These are phyloP conservation scores for Stachybotrys echinatus DNA, from an alignment of 2,329 filamentous ascomycete species.

Conservation along the genomic window DNA sequence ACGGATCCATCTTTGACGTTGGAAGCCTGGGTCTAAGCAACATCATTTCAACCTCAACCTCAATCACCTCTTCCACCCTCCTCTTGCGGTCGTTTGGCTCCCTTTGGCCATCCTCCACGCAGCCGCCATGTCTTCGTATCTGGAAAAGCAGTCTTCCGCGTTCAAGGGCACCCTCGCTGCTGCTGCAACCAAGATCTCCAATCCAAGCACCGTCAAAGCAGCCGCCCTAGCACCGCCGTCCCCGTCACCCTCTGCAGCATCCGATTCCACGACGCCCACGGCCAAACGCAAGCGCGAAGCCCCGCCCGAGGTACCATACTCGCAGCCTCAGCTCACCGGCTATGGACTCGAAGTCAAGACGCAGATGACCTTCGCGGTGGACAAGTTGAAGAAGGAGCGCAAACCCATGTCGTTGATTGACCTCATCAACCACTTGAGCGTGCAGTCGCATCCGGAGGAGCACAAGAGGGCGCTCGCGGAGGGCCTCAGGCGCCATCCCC, in stretches of 20 bases:
- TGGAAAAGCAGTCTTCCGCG: conserved; percentile 59
- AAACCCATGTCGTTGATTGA: conserved; percentile 66
- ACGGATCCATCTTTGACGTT: background rate
- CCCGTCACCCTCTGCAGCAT: conserved; percentile 54
- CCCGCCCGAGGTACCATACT: conserved; percentile 55
- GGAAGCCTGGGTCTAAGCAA: too few relatives aligned
- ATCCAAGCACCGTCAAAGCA: conserved; percentile 31
- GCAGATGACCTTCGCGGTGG: conserved; percentile 80
- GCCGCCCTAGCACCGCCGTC: conserved; percentile 51
- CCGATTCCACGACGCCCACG: conserved; percentile 57
- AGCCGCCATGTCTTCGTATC: conserved; percentile 52
- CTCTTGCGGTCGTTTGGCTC: too few relatives aligned
- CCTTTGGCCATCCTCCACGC: background rate
- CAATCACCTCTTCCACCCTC: too few relatives aligned
- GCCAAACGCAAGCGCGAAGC: conserved; percentile 57
- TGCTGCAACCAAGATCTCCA: conserved; percentile 58
- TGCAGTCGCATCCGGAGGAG: conserved; percentile 56
- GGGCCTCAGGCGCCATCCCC: conserved; percentile 61
- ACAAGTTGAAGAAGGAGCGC: conserved; percentile 71
- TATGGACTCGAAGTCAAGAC: conserved; percentile 79
- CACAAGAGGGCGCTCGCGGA: conserved; percentile 60
- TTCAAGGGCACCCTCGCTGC: conserved; percentile 58
- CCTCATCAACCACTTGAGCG: conserved; percentile 74
- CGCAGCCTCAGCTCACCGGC: conserved; percentile 70
- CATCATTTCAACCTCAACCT: too few relatives aligned